Evolutionary conservation across 1,139 yeast species (phyloP).

Genomic region (Blastobotrys proliferans): DNA sequence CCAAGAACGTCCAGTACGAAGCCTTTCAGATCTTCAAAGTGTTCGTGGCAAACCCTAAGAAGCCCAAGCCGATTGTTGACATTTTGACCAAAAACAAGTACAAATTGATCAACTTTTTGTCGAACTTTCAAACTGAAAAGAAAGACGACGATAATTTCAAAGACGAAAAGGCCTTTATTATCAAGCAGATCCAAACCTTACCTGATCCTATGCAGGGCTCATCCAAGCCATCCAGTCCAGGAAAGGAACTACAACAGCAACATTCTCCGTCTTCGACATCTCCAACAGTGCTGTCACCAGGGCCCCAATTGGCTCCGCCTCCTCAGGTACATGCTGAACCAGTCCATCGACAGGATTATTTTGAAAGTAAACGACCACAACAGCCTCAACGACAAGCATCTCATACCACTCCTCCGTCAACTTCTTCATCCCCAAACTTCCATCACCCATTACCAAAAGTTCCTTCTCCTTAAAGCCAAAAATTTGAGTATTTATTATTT

Average conservation of each 20-base stretch:
- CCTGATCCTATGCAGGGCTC: slow-evolving; percentile 15
- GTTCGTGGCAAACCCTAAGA: slow-evolving; percentile 91
- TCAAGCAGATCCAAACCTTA: slow-evolving; percentile 66
- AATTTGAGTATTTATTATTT: background rate
- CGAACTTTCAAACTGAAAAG: slow-evolving; percentile 54
- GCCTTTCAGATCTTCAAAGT: slow-evolving; percentile 90
- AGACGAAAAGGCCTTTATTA: slow-evolving; percentile 78
- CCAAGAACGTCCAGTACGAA: slow-evolving; percentile 82
- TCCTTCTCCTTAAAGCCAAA: slow-evolving; percentile 5
- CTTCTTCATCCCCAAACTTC: slow-evolving; percentile 7
- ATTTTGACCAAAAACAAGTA: slow-evolving; percentile 78
- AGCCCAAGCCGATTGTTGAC: slow-evolving; percentile 73
- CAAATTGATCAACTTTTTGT: slow-evolving; percentile 65
- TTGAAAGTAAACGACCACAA: background rate
- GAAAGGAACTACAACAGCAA: background rate
- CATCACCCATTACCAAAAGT: slow-evolving; percentile 13
- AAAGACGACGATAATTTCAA: slow-evolving; percentile 63
- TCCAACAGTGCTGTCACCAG: slow-evolving; percentile 19
- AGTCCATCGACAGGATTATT: slow-evolving; percentile 17
- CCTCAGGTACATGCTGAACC: slow-evolving; percentile 25
- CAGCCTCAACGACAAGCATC: slow-evolving; percentile 1
- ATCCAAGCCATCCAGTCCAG: slow-evolving; percentile 9
- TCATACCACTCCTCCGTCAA: background rate
- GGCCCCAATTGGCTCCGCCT: slow-evolving; percentile 17
- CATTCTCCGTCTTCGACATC: background rate